Base-by-base conservation (phyloP, 2,329 filamentous ascomycete genomes). In the Xylaria sp. region DNA sequence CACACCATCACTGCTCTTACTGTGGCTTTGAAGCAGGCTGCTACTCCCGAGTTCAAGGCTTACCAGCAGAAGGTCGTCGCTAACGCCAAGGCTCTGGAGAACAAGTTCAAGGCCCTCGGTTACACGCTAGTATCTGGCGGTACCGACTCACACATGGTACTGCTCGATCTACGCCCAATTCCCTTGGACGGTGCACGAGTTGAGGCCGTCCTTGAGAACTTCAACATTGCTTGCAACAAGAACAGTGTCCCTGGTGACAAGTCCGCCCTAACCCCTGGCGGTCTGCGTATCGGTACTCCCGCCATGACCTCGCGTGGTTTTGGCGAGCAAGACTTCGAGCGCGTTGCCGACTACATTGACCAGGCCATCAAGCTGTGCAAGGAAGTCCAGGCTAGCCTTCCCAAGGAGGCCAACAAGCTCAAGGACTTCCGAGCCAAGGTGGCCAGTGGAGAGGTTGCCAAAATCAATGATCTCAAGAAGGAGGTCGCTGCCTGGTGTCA, bases 221-320 rank as follows among this genome's bases (percentile, higher is more conserved):
- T 98, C 84, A 97, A 97, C 87, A 97, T 99, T 82, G 94, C 96
- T 71, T 97, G 94, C 89, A 99, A 99, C 91, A 99, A 99, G 91
- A 99, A 99, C 90, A 92, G 93, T 69, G 96, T 97, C 68, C 96
- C 96, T 48, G 96, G 96, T 72, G 96, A 99, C 88, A 98, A 97
- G 88, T 97, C 93, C 68, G 96, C 96, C 58, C 89, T 99, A 75
- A 97, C 93, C 72, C 96, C 96, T 63, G 93, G 91, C 79, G 96
- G 96, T 86, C 91, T 99, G 82, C 93, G 96, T 76, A 97, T 99
- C 77, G 96, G 96, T 79, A 96, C 94, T 54, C 96, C 96, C 57
- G 96, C 96, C 81, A 99, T 99, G 96, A 97, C 94, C 67, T 94
- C 90, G 77, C 92, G 96, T 84, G 96, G 96, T 72, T 97, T 99